Conservation (phyloP, 164 flowering plant genomes). For the Houttuynia cordata region DNA sequence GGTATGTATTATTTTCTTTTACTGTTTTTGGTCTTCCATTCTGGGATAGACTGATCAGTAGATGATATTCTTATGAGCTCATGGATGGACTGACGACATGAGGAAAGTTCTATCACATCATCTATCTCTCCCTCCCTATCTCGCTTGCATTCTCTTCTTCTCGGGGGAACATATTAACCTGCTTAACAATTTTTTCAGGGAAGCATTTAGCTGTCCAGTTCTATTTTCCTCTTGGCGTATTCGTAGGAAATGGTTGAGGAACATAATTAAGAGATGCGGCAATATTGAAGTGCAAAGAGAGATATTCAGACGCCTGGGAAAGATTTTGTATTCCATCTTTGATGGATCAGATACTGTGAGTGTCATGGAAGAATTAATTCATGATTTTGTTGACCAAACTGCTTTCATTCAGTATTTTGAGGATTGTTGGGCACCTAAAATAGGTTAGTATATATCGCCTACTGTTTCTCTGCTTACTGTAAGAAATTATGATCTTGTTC, state of each 20-base stretch:
- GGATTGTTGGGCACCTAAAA: conserved; percentile 79
- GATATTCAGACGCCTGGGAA: conserved; percentile 75
- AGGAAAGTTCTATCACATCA: too few relatives aligned
- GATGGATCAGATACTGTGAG: conserved; percentile 31
- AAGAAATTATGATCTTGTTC: background rate
- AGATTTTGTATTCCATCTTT: conserved; percentile 63
- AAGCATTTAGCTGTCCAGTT: conserved; percentile 70
- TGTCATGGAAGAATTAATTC: conserved; percentile 48
- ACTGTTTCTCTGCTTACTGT: too few relatives aligned
- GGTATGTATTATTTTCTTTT: conserved; percentile 24
- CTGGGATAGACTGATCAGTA: background rate
- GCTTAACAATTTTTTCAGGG: conserved; percentile 35
- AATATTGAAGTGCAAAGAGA: conserved; percentile 71
- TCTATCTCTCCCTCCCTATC: too few relatives aligned
- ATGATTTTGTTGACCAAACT: conserved; percentile 86
- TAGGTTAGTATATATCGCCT: conserved; percentile 37
- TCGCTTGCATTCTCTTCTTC: too few relatives aligned
- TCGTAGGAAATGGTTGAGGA: conserved; percentile 87
- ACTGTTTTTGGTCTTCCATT: background rate
- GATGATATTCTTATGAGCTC: too few relatives aligned
- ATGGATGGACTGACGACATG: too few relatives aligned
- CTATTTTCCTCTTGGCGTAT: conserved; percentile 86
- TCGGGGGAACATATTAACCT: background rate
- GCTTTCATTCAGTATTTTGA: conserved; percentile 75
- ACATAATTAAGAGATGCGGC: conserved; percentile 57